A percentile compares a stretch with the other conserved stretches of the same genome.
phyloP scores from a whole-genome alignment of 2,329 filamentous ascomycete genomes.

The Xylariomycetidae sp. region DNA sequence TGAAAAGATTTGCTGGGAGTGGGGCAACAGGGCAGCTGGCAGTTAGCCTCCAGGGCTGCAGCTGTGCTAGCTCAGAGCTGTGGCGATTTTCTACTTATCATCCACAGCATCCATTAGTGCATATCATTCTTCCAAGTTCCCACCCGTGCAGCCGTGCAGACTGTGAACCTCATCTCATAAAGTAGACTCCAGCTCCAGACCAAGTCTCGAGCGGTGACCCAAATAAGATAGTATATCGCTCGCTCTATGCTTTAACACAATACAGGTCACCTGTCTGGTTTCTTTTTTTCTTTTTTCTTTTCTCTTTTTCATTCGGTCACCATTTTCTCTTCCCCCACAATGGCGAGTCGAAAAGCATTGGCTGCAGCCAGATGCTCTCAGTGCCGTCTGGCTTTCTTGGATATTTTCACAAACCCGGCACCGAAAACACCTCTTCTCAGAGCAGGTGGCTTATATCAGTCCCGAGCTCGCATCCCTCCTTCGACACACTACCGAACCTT shows the following conservation, averaged over 20 bases:
- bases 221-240: too few species aligned
- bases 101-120: too few species aligned
- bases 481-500: neutral
- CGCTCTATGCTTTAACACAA: too few species aligned
- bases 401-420: slow-evolving; percentile 19
- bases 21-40: too few species aligned
- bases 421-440: slow-evolving; percentile 11
- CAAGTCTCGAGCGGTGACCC: too few species aligned
- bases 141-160: too few species aligned
- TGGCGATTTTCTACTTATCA: too few species aligned
- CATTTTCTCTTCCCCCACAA: slow-evolving; percentile 6
- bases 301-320: neutral
- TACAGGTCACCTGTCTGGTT: neutral
- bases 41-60: neutral
- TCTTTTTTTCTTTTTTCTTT: neutral
- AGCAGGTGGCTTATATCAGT: slow-evolving; percentile 4
- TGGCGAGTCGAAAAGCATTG: slow-evolving; percentile 22
- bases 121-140: too few species aligned
- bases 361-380: slow-evolving; percentile 23
- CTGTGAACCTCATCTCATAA: too few species aligned
- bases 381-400: slow-evolving; percentile 22
- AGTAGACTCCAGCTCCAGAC: too few species aligned
- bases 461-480: slow-evolving; percentile 1
- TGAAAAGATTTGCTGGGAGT: too few species aligned
- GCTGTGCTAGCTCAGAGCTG: too few species aligned